These are phyloP conservation scores for Citrus australasica DNA, from an alignment of 345 rosid species.

Conservation along the genomic window DNA sequence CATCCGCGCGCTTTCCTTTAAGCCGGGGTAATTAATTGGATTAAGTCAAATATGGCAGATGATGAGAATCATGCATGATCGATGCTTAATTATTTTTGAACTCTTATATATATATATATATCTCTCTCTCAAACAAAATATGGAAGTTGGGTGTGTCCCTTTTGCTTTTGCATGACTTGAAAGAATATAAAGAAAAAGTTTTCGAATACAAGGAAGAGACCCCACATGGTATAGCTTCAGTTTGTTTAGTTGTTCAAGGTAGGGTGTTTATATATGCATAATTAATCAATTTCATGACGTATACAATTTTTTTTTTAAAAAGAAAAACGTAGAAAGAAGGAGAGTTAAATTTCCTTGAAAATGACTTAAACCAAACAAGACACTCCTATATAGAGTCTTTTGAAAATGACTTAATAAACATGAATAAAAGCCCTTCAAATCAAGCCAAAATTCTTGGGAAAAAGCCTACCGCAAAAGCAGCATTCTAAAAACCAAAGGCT, in stretches of 20 bases:
- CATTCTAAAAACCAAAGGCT: background rate
- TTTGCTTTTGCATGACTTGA: slow-evolving; percentile 20
- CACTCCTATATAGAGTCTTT: slow-evolving; percentile 2
- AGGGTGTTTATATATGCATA: background rate
- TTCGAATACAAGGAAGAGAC: slow-evolving; percentile 13
- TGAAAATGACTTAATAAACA: slow-evolving; percentile 20
- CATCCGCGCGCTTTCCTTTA: background rate
- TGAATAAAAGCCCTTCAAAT: slow-evolving; percentile 12
- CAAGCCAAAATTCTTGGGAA: slow-evolving; percentile 25
- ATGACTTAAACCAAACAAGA: slow-evolving; percentile 39
- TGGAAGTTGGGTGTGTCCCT: slow-evolving; percentile 12
- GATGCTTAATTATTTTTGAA: slow-evolving; percentile 6
- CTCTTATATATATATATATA: background rate
- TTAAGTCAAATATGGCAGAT: slow-evolving; percentile 15
- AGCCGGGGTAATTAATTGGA: slow-evolving; percentile 5
- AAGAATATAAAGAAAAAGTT: slow-evolving; percentile 15
- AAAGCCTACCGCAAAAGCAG: slow-evolving; percentile 16
- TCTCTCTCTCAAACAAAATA: background rate
- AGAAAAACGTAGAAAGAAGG: background rate
- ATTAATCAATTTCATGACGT: background rate
- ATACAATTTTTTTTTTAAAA: background rate
- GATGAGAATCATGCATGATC: background rate
- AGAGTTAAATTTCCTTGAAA: slow-evolving; percentile 13
- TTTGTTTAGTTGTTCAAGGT: slow-evolving; percentile 4
- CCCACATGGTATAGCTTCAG: slow-evolving; percentile 19